Percentiles rank a stretch among this genome's conserved stretches.
Evolutionary conservation across 2,329 filamentous ascomycete species (phyloP).

Genomic region (Xylaria polymorpha): DNA sequence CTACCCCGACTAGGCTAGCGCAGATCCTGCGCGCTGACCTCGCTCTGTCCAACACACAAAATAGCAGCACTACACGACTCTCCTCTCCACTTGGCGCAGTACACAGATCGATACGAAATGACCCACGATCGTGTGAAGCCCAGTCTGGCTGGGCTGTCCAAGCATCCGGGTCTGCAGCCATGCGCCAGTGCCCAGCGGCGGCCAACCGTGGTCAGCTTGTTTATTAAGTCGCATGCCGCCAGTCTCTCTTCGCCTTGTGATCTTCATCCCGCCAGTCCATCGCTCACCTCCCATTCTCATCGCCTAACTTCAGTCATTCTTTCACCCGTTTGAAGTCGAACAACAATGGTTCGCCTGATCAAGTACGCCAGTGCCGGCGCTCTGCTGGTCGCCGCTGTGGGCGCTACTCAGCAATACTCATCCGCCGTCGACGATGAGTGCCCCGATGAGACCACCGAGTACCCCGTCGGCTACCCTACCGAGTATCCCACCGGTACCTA

Average conservation of each 20-base stretch:
- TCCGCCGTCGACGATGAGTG: constrained; percentile 32
- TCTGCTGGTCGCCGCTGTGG: constrained; percentile 47
- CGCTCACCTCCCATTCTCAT: constrained; percentile 30
- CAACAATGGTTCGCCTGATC: constrained; percentile 50
- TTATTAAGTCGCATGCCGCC: constrained; percentile 38
- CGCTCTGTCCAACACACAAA: constrained; percentile 23
- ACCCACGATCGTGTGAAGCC: constrained; percentile 28
- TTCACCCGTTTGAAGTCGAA: constrained; percentile 45
- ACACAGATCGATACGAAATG: constrained; percentile 32
- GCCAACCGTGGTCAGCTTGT: constrained; percentile 13
- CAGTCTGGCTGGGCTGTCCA: constrained; percentile 20
- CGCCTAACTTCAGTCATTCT: constrained; percentile 48
- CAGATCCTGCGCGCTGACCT: constrained; percentile 26
- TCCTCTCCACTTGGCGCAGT: background rate
- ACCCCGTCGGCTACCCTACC: constrained; percentile 25
- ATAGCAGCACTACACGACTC: constrained; percentile 28
- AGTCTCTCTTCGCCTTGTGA: constrained; percentile 15
- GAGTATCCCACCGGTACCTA: constrained; percentile 27
- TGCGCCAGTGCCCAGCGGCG: constrained; percentile 3
- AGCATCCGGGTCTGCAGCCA: constrained; percentile 14
- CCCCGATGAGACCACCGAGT: constrained; percentile 31
- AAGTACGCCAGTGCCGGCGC: constrained; percentile 50
- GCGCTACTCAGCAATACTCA: constrained; percentile 40
- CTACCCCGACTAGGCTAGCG: constrained; percentile 5
- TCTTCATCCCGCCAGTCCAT: constrained; percentile 35